Conservation (phyloP, 2,329 filamentous ascomycete species). For the Botrytis deweyae region DNA sequence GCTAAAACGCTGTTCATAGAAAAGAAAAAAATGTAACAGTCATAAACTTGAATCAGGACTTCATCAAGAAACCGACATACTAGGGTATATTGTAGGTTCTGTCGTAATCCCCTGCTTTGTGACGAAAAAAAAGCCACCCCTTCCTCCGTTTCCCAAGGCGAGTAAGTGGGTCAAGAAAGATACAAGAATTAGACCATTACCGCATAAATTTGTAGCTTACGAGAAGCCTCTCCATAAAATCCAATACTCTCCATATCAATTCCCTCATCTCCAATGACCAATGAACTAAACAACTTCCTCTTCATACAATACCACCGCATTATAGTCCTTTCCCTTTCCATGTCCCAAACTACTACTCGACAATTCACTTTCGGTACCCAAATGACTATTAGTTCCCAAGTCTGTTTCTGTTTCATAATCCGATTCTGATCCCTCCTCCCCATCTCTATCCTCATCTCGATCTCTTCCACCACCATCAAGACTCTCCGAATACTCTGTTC, state of each 20-base stretch:
- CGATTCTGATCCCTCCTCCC: slow-evolving; percentile 27
- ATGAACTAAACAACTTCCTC: slow-evolving; percentile 27
- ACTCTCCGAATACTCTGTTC: slow-evolving; percentile 37
- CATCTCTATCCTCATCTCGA: slow-evolving; percentile 20
- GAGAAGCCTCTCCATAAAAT: slow-evolving; percentile 22
- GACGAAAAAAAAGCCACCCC: neutral
- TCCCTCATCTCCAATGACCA: neutral
- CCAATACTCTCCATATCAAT: slow-evolving; percentile 21
- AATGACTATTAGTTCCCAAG: slow-evolving; percentile 1
- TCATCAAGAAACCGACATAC: slow-evolving; percentile 24
- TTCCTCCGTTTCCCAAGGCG: neutral
- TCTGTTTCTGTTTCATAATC: slow-evolving; percentile 27
- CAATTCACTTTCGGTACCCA: slow-evolving; percentile 21
- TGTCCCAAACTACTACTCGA: slow-evolving; percentile 16
- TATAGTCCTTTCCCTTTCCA: slow-evolving; percentile 21
- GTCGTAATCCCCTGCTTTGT: slow-evolving; percentile 1
- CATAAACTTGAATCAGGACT: slow-evolving; percentile 24
- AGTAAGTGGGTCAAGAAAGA: neutral
- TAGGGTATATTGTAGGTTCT: slow-evolving; percentile 16
- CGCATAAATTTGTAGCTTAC: neutral
- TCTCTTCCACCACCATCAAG: slow-evolving; percentile 26
- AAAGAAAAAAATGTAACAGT: neutral
- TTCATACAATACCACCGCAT: slow-evolving; percentile 31
- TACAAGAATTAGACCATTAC: slow-evolving; percentile 6
- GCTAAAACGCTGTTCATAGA: slow-evolving; percentile 33